Percentiles rank a stretch among this genome's conserved stretches.
Evolutionary conservation across 257 asterid genomes (phyloP).

Genomic region (Solanum tarijense): DNA sequence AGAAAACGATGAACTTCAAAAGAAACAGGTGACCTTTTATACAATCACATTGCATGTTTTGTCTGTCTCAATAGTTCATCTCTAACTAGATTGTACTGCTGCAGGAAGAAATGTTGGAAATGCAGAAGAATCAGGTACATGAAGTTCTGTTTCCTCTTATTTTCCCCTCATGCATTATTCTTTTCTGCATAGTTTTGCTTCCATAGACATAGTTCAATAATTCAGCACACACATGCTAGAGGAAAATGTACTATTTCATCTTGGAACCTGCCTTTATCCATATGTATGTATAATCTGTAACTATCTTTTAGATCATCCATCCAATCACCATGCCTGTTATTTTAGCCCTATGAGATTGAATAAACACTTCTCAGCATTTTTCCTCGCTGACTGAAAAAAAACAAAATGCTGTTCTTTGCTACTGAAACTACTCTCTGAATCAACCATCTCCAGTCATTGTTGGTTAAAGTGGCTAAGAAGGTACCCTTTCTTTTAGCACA

Average conservation of each 20-base stretch:
- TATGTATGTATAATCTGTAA: background rate
- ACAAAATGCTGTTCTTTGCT: background rate
- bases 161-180: background rate
- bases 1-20: conserved; percentile 59
- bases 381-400: background rate
- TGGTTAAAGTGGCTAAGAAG: background rate
- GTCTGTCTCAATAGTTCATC: background rate
- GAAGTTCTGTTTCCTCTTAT: background rate
- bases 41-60: background rate
- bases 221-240: background rate
- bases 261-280: background rate
- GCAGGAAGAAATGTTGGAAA: conserved; percentile 33
- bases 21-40: conserved; percentile 47
- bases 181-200: background rate
- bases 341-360: background rate
- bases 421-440: background rate
- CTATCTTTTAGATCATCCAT: background rate
- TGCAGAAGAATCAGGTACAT: conserved; percentile 46
- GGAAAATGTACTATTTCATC: background rate
- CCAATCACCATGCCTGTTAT: background rate
- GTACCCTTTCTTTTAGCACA: background rate
- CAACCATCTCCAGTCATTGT: background rate
- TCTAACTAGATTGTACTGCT: background rate
- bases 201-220: background rate
- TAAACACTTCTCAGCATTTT: background rate